Evolutionary conservation across 2,329 filamentous ascomycete species (phyloP).

Genomic region (Byssothecium circinans): DNA sequence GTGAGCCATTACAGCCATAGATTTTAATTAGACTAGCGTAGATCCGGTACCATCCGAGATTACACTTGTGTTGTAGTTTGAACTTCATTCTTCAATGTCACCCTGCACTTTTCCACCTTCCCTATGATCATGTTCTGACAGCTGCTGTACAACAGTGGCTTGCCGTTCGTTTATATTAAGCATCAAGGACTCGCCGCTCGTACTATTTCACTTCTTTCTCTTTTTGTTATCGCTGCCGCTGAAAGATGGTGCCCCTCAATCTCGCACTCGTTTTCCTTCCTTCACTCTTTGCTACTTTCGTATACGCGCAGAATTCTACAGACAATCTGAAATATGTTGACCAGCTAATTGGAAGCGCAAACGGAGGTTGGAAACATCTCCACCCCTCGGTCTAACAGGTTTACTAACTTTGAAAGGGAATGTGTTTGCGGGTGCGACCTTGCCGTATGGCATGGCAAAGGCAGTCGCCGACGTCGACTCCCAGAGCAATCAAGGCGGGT

Average conservation of each 20-base stretch:
- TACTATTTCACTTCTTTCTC: neutral
- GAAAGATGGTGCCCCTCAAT: neutral
- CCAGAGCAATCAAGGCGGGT: conserved; percentile 57
- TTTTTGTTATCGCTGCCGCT: neutral
- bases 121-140: neutral
- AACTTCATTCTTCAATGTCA: neutral
- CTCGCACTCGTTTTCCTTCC: neutral
- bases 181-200: neutral
- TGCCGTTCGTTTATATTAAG: neutral
- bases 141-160: neutral
- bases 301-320: conserved; percentile 17
- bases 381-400: too few relatives aligned
- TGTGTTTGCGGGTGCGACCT: conserved; percentile 48
- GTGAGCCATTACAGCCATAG: neutral
- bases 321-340: conserved; percentile 41
- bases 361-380: conserved; percentile 32
- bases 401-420: conserved; percentile 31
- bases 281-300: conserved; percentile 7
- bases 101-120: neutral
- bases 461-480: conserved; percentile 49
- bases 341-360: conserved; percentile 46
- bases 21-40: neutral
- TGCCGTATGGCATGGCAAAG: conserved; percentile 50
- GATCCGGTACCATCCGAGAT: neutral
- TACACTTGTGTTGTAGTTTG: neutral